Evolutionary conservation across 2,329 filamentous ascomycete genomes (phyloP).

Genomic region (Talaromyces pinophilus): DNA sequence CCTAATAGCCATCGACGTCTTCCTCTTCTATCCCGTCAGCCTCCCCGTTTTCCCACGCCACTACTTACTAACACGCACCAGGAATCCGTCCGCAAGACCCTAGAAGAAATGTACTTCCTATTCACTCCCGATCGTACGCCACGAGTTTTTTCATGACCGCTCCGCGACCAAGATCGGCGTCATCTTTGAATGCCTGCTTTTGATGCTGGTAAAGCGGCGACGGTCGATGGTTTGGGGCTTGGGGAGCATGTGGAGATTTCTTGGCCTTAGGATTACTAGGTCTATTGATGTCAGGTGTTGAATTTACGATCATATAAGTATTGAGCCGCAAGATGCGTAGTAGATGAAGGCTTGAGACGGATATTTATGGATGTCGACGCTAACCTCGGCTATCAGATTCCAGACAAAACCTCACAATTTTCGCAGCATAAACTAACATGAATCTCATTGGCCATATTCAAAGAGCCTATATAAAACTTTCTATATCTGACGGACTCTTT

Average conservation of each 20-base stretch:
- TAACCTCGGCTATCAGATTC: neutral
- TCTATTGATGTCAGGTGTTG: neutral
- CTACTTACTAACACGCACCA: neutral
- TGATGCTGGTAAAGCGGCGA: slow-evolving; percentile 9
- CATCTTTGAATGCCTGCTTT: slow-evolving; percentile 28
- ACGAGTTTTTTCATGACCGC: slow-evolving; percentile 29
- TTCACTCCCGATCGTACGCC: slow-evolving; percentile 27
- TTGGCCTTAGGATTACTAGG: neutral
- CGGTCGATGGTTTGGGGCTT: slow-evolving; percentile 3
- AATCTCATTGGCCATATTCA: neutral
- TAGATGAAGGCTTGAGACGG: neutral
- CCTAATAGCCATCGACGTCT: slow-evolving; percentile 29
- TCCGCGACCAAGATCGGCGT: slow-evolving; percentile 29
- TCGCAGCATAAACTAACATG: neutral
- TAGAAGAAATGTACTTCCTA: slow-evolving; percentile 31
- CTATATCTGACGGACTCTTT: neutral
- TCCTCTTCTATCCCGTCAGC: slow-evolving; percentile 29
- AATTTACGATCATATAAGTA: no score
- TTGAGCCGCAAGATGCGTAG: no score
- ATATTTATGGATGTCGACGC: neutral
- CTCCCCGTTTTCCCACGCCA: no score
- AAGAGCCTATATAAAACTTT: neutral
- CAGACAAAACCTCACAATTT: neutral
- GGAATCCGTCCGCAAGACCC: slow-evolving; percentile 30
- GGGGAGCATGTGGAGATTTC: neutral